Conservation (phyloP, 1,284 basidiomycete genomes). For the Veloboletus limbatus region DNA sequence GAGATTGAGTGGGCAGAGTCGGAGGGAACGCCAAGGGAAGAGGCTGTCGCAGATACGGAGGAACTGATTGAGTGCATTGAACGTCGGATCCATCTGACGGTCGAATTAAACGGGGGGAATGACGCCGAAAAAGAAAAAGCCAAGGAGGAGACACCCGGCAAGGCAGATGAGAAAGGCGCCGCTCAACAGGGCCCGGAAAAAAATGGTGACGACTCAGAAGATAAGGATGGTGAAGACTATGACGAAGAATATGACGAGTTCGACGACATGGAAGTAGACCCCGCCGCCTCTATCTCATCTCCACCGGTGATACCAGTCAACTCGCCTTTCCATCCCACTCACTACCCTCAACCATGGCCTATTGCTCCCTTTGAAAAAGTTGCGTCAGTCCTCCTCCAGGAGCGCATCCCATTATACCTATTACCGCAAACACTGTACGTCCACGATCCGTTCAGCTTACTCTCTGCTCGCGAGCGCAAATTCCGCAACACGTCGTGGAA, state of each 20-base stretch:
- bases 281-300: not conserved
- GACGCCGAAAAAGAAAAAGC: too few species aligned
- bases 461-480: not conserved
- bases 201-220: not conserved
- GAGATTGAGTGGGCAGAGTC: slow-evolving; percentile 38
- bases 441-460: slow-evolving; percentile 28
- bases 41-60: slow-evolving; percentile 31
- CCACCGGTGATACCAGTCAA: slow-evolving; percentile 11
- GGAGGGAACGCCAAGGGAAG: slow-evolving; percentile 37
- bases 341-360: slow-evolving; percentile 39
- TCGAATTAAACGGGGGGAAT: too few species aligned
- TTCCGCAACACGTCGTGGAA: slow-evolving; percentile 15
- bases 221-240: not conserved
- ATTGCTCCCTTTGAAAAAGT: slow-evolving; percentile 25
- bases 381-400: slow-evolving; percentile 26
- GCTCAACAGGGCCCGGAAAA: too few species aligned
- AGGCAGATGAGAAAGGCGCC: too few species aligned
- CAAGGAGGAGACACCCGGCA: too few species aligned
- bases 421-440: slow-evolving; percentile 33
- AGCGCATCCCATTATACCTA: slow-evolving; percentile 32
- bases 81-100: not conserved
- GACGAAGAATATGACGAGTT: not conserved
- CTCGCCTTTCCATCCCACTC: slow-evolving; percentile 27
- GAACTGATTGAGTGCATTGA: slow-evolving; percentile 27
- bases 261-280: not conserved